Percentiles rank a stretch among this genome's conserved stretches.
These are phyloP conservation scores for Suillus spraguei DNA, from an alignment of 768 basidiomycete genomes.

Conservation along the genomic window DNA sequence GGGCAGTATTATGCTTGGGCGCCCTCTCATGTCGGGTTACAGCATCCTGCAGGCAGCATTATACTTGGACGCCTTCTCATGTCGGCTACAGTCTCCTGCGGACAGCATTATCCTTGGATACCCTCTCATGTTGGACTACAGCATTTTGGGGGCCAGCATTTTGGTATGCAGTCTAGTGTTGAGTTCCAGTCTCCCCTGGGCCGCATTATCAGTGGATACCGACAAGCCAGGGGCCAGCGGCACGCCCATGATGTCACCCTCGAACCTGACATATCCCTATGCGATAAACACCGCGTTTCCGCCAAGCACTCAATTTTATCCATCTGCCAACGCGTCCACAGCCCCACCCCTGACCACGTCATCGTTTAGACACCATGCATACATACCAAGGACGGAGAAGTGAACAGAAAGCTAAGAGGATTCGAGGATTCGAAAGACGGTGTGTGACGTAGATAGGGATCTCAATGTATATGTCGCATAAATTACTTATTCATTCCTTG, in stretches of 20 bases:
- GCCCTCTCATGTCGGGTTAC: neutral
- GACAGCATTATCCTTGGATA: neutral
- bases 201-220: neutral
- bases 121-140: neutral
- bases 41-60: neutral
- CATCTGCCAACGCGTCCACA: neutral
- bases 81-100: neutral
- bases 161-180: neutral
- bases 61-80: neutral
- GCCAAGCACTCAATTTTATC: neutral
- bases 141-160: neutral
- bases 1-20: neutral
- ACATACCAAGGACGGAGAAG: neutral
- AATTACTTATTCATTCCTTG: constrained; percentile 27
- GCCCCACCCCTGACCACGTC: neutral
- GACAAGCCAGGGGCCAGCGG: neutral
- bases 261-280: neutral
- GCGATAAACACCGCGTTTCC: neutral
- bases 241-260: neutral
- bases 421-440: neutral
- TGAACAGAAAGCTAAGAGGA: neutral
- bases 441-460: neutral
- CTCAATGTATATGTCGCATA: neutral
- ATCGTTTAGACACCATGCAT: neutral
- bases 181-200: neutral